A percentile compares a stretch with the other conserved stretches of the same genome.
phyloP scores from a whole-genome alignment of 108 stramenopile genomes.

The Cylindrotheca closterium region DNA sequence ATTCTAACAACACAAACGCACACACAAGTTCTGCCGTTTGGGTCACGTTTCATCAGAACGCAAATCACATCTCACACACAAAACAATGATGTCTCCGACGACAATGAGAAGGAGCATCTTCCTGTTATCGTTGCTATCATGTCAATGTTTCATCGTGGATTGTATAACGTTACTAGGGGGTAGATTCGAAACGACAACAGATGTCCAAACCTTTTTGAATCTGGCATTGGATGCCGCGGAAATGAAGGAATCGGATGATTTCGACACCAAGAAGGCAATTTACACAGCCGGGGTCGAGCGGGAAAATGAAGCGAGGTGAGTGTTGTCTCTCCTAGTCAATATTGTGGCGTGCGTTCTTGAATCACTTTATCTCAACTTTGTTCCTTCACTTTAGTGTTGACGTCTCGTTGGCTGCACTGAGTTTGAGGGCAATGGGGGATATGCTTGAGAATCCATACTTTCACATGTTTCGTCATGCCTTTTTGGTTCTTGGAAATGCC shows the following conservation, averaged over 20 bases:
- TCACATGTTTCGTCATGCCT: slow-evolving; percentile 66
- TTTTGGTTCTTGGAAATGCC: slow-evolving; percentile 50
- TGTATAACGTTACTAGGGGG: slow-evolving; percentile 20
- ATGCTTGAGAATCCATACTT: slow-evolving; percentile 60
- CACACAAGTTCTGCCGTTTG: no score
- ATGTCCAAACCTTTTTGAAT: slow-evolving; percentile 28
- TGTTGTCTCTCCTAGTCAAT: background rate
- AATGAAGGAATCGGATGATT: slow-evolving; percentile 27
- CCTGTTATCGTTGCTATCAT: no score
- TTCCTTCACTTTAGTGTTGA: background rate
- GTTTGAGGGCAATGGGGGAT: slow-evolving; percentile 14
- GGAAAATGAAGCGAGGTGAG: background rate
- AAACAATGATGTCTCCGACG: no score
- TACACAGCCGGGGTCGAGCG: slow-evolving; percentile 14
- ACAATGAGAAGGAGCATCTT: no score
- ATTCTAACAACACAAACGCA: no score
- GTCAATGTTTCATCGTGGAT: no score
- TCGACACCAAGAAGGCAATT: slow-evolving; percentile 12
- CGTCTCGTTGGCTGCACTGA: slow-evolving; percentile 24
- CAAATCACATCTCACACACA: no score
- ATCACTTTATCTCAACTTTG: background rate
- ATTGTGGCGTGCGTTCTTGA: background rate
- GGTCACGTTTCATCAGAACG: no score
- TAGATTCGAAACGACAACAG: slow-evolving; percentile 26
- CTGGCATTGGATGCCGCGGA: slow-evolving; percentile 27